phyloP scores from a whole-genome alignment of 306 rosid species.

The Benincasa hispida region DNA sequence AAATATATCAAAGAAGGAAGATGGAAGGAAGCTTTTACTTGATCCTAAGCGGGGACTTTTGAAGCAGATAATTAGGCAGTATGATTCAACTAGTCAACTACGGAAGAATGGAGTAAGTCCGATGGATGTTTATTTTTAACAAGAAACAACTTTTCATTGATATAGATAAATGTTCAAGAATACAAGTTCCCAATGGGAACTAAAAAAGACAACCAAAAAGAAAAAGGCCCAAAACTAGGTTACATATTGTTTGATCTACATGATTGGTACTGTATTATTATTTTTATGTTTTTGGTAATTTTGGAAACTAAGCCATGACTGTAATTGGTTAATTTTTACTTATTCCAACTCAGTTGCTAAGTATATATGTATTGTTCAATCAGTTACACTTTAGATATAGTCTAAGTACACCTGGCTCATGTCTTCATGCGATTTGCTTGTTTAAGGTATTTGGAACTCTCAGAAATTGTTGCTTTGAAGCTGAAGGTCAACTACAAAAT shows the following conservation, averaged over 20 bases:
- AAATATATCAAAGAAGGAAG: constrained; percentile 69
- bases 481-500: constrained; percentile 68
- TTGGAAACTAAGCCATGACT: not conserved
- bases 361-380: not conserved
- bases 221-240: not conserved
- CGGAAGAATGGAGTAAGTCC: constrained; percentile 88
- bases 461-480: constrained; percentile 92
- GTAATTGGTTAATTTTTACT: not conserved
- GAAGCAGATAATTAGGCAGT: constrained; percentile 80
- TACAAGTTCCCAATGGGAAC: not conserved
- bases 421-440: not conserved
- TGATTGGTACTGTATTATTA: not conserved
- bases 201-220: not conserved
- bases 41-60: constrained; percentile 78
- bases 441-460: constrained; percentile 75
- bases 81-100: constrained; percentile 61
- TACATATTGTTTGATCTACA: not conserved
- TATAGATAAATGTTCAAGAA: not conserved
- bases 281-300: not conserved
- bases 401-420: not conserved
- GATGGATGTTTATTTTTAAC: not conserved
- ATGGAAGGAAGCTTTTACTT: constrained; percentile 77
- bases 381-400: not conserved
- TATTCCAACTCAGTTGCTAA: not conserved
- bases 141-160: not conserved